Conservation (phyloP, 1,139 yeast species). For the Blastobotrys malaysiensis region DNA sequence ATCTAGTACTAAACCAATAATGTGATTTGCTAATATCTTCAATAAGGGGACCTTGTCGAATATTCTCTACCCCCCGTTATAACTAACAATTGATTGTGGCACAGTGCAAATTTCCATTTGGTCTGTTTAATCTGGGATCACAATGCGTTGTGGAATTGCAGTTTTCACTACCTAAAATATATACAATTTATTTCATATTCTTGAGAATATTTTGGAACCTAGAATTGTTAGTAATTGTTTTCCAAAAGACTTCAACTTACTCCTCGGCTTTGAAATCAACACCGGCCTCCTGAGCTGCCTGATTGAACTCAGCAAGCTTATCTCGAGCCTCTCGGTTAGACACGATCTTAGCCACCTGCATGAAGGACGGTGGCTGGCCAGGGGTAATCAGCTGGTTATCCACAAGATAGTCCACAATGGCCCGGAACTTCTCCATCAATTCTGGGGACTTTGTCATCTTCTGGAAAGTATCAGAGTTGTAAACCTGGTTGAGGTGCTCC, state of each 20-base stretch:
- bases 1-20: too few species aligned
- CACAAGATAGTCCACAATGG: slow-evolving; percentile 9
- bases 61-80: too few species aligned
- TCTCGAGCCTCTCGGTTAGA: slow-evolving; percentile 14
- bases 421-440: slow-evolving; percentile 8
- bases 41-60: too few species aligned
- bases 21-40: too few species aligned
- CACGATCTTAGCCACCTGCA: slow-evolving; percentile 13
- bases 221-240: background rate
- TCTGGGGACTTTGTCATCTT: slow-evolving; percentile 8
- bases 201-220: slow-evolving; percentile 9
- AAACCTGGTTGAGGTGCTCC: slow-evolving; percentile 5
- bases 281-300: slow-evolving; percentile 9
- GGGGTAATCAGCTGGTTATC: slow-evolving; percentile 7
- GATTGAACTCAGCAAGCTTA: slow-evolving; percentile 9
- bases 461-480: slow-evolving; percentile 6
- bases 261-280: slow-evolving; percentile 12
- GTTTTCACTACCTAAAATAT: too few species aligned
- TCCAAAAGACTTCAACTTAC: slow-evolving; percentile 1
- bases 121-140: too few species aligned
- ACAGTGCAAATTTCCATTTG: too few species aligned
- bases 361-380: slow-evolving; percentile 11
- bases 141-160: too few species aligned
- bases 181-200: slow-evolving; percentile 2
- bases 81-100: too few species aligned